phyloP scores from a whole-genome alignment of 1,284 basidiomycete species.

The Pholiota adiposa region DNA sequence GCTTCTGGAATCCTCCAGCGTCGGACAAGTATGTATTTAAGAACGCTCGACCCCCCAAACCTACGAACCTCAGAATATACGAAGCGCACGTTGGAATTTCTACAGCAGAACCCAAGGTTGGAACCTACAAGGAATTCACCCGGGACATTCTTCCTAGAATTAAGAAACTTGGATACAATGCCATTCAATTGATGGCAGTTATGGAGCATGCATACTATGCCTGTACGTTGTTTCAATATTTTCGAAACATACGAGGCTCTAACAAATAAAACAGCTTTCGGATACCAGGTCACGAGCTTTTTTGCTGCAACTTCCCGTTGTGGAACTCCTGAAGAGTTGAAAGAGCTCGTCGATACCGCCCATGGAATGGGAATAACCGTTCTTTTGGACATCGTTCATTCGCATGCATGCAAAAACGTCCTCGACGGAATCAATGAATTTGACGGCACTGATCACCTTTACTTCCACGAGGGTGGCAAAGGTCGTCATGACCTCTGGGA shows the following conservation, averaged over 20 bases:
- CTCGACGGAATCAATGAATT: slow-evolving; percentile 95
- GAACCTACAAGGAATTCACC: slow-evolving; percentile 96
- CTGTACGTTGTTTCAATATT: slow-evolving; percentile 55
- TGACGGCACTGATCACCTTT: slow-evolving; percentile 95
- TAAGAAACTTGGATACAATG: slow-evolving; percentile 92
- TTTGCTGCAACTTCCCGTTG: slow-evolving; percentile 97
- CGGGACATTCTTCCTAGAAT: slow-evolving; percentile 86
- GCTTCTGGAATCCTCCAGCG: slow-evolving; percentile 98
- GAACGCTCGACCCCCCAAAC: slow-evolving; percentile 71
- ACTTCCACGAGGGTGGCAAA: slow-evolving; percentile 93
- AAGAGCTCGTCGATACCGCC: slow-evolving; percentile 93
- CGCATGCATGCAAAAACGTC: slow-evolving; percentile 98
- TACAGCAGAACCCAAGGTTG: slow-evolving; percentile 84
- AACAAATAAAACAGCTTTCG: slow-evolving; percentile 70
- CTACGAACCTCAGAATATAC: slow-evolving; percentile 84
- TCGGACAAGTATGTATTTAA: slow-evolving; percentile 86
- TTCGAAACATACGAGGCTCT: slow-evolving; percentile 10
- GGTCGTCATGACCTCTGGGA: slow-evolving; percentile 98
- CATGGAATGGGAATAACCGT: slow-evolving; percentile 94
- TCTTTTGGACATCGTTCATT: slow-evolving; percentile 96
- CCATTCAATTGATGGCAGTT: slow-evolving; percentile 96
- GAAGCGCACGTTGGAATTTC: slow-evolving; percentile 99
- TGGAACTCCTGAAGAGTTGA: slow-evolving; percentile 94
- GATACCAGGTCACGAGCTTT: slow-evolving; percentile 97
- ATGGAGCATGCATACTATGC: slow-evolving; percentile 99